Evolutionary conservation across 2,329 filamentous ascomycete genomes (phyloP).

Genomic region (Cercospora brassicicola): DNA sequence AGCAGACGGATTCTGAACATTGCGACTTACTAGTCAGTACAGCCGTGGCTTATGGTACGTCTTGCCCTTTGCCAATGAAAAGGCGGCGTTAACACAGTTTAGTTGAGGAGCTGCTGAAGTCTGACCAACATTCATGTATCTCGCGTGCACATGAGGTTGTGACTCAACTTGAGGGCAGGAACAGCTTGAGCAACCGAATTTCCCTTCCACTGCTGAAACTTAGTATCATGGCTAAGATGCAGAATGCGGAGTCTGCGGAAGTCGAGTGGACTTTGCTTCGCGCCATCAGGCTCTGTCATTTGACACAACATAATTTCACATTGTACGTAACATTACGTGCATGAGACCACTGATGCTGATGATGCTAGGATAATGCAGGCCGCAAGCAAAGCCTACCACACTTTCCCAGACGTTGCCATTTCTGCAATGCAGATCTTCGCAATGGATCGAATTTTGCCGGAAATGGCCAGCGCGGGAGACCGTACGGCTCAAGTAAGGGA

Average conservation of each 20-base stretch:
- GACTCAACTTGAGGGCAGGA: conserved; percentile 62
- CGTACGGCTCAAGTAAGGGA: conserved; percentile 40
- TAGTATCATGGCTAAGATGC: conserved; percentile 59
- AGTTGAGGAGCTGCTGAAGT: conserved; percentile 33
- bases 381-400: conserved; percentile 62
- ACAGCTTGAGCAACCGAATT: conserved; percentile 59
- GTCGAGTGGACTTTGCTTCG: conserved; percentile 56
- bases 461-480: conserved; percentile 36
- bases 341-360: background rate
- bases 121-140: conserved; percentile 48
- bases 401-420: conserved; percentile 5
- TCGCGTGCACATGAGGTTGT: conserved; percentile 60
- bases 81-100: background rate
- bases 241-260: conserved; percentile 40
- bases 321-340: conserved; percentile 41
- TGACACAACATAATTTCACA: conserved; percentile 65
- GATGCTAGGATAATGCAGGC: conserved; percentile 60
- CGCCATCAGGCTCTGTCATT: conserved; percentile 61
- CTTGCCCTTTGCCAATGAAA: conserved; percentile 1
- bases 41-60: conserved; percentile 55
- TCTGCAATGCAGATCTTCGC: conserved; percentile 65
- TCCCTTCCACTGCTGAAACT: conserved; percentile 68
- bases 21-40: conserved; percentile 66
- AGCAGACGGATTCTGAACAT: conserved; percentile 59
- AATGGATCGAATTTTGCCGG: conserved; percentile 53